Evolutionary conservation across 768 basidiomycete genomes (phyloP), one percentile per base, ranked within the genome.

Genomic region (Naganishia onofrii): DNA sequence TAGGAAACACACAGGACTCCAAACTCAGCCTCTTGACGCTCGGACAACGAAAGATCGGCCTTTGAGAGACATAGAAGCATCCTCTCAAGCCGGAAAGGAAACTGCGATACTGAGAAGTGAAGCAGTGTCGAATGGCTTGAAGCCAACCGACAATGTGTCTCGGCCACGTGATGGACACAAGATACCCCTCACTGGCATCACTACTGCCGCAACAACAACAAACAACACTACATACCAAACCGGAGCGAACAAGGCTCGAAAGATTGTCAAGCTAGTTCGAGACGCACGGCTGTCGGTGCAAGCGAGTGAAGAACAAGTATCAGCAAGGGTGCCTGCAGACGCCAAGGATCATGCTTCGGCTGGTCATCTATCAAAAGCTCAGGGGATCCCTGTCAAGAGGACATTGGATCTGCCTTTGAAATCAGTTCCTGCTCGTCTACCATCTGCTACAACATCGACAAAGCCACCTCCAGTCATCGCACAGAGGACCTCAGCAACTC

Each of bases 251-350:
- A 63, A 63, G 26, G 60, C 60, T 42, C 60, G 58, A 34, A 60
- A 60, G 58, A 60, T 60, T 17, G 60, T 63, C 21, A 63, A 63
- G 42, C 28, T 63, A 21, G 60, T 63, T 26, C 36, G 60, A 1
- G 60, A 63, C 42, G 60, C 60, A 7, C 36, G 60, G 7, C 26
- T 63, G 1, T 63, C 60, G 15, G 42, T 44, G 2, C 60, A 63
- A 46, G 26, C 42, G 42, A 34, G 15, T 17, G 38, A 23, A 3
- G 6, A 19, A 29, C 29, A 10, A 29, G 15, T 29, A 2, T 10
- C 29, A 15, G 32, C n/a, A 26, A 7, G 9, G 32, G 26, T 28
- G 7, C 1, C 60, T 42, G 2, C 15, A 6, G 19, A 12, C 23
- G 36, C 42, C 42, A 28, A 2, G 12, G 29, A 8, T 17, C n/a